Conservation (phyloP, 2,329 filamentous ascomycete genomes). For the Periglandula ipomoeae region DNA sequence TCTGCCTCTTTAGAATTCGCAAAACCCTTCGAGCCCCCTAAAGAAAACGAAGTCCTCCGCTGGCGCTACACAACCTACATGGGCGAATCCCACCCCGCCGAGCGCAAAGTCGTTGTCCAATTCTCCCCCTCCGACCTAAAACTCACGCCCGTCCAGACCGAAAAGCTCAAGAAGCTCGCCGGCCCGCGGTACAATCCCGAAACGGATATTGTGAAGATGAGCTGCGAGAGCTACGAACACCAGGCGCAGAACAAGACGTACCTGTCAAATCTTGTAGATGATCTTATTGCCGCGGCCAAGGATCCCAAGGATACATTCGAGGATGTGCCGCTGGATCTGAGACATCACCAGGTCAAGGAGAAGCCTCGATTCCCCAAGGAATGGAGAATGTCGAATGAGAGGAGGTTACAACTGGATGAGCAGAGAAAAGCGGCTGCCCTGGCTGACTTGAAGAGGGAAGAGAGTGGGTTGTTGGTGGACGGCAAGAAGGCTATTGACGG, state of each 20-base stretch:
- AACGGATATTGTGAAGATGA: constrained; percentile 76
- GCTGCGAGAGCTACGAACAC: constrained; percentile 78
- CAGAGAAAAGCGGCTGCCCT: constrained; percentile 42
- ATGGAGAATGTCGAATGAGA: constrained; percentile 70
- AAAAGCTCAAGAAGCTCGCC: constrained; percentile 80
- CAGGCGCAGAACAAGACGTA: constrained; percentile 97
- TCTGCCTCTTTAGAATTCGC: constrained; percentile 54
- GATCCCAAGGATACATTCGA: constrained; percentile 73
- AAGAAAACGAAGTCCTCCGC: constrained; percentile 60
- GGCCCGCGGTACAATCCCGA: constrained; percentile 83
- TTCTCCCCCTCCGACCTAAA: constrained; percentile 68
- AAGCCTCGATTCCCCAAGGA: constrained; percentile 66
- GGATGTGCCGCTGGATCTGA: constrained; percentile 80
- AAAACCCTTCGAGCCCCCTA: constrained; percentile 69
- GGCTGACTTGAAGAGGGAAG: constrained; percentile 44
- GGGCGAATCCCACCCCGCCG: constrained; percentile 84
- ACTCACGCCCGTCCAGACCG: constrained; percentile 56
- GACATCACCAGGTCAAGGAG: constrained; percentile 67
- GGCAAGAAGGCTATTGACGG: constrained; percentile 40
- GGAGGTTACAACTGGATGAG: constrained; percentile 55
- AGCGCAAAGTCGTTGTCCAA: constrained; percentile 89
- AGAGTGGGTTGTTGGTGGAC: constrained; percentile 49
- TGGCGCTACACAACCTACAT: constrained; percentile 98
- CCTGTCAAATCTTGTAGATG: constrained; percentile 67
- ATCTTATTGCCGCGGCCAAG: constrained; percentile 66